A percentile compares a stretch with the other conserved stretches of the same genome.
Evolutionary conservation across 805 yeast species (phyloP).

Genomic region (Kodamaea lidongshanica): DNA sequence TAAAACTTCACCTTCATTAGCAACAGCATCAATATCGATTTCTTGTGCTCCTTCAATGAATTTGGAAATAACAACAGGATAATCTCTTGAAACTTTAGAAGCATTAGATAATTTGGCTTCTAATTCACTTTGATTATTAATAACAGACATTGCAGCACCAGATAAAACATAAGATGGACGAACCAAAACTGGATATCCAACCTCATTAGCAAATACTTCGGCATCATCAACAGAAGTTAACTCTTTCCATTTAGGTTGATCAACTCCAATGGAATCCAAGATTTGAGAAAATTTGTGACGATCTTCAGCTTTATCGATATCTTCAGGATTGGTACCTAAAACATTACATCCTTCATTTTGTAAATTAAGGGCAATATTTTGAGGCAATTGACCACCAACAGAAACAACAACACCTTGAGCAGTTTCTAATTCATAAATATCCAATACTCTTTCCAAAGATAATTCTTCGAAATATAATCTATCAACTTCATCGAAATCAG

Average conservation of each 20-base stretch:
- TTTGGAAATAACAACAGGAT: conserved; percentile 95
- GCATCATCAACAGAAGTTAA: conserved; percentile 83
- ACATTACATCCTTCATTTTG: conserved; percentile 81
- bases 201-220: conserved; percentile 73
- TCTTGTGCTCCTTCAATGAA: conserved; percentile 95
- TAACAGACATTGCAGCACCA: conserved; percentile 98
- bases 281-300: conserved; percentile 96
- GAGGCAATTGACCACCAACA: conserved; percentile 98
- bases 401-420: conserved; percentile 90
- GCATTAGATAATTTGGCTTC: conserved; percentile 81
- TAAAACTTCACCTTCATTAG: conserved; percentile 76
- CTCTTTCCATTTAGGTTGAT: conserved; percentile 98
- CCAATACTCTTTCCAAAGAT: conserved; percentile 93
- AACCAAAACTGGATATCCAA: conserved; percentile 91
- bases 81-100: conserved; percentile 87
- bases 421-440: conserved; percentile 87
- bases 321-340: conserved; percentile 90
- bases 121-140: conserved; percentile 70
- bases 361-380: conserved; percentile 84
- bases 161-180: conserved; percentile 96
- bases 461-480: conserved; percentile 94
- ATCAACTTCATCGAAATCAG: conserved; percentile 98
- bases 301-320: conserved; percentile 95
- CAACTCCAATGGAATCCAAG: conserved; percentile 85
- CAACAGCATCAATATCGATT: conserved; percentile 96